Evolutionary conservation across 352 stramenopile species (phyloP).

Genomic region (Elongisporangium prolatum): DNA sequence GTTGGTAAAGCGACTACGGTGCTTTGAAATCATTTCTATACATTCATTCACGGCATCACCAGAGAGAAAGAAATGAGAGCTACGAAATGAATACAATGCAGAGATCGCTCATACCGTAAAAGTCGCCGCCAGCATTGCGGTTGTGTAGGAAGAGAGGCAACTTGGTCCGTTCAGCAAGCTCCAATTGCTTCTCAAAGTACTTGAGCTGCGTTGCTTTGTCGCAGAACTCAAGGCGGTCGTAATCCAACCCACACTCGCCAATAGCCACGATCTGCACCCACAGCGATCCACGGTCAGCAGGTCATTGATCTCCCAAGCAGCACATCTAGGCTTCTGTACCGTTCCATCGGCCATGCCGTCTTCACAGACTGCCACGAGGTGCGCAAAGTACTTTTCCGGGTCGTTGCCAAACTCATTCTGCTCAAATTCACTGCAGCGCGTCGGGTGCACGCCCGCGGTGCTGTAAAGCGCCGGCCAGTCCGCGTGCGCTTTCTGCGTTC

Average conservation of each 20-base stretch:
- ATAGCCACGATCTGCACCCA: conserved; percentile 86
- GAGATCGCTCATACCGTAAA: conserved; percentile 54
- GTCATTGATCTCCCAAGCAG: not conserved
- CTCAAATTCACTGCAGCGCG: conserved; percentile 89
- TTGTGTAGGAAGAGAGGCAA: conserved; percentile 98
- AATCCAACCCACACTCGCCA: conserved; percentile 96
- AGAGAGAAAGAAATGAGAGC: not conserved
- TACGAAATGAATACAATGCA: not conserved
- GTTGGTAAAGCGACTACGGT: conserved; percentile 62
- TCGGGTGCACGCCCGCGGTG: conserved; percentile 90
- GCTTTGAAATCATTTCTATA: conserved; percentile 63
- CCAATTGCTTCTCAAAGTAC: conserved; percentile 93
- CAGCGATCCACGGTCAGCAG: conserved; percentile 1
- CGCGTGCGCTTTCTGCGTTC: not conserved
- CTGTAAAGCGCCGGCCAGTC: conserved; percentile 38
- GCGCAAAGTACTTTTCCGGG: conserved; percentile 55
- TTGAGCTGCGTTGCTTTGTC: conserved; percentile 85
- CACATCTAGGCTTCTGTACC: conserved; percentile 3
- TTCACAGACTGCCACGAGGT: conserved; percentile 51
- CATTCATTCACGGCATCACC: not conserved
- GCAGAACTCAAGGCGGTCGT: conserved; percentile 96
- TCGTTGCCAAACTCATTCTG: conserved; percentile 36
- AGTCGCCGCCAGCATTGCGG: conserved; percentile 91
- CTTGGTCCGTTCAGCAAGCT: conserved; percentile 71
- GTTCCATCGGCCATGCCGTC: conserved; percentile 47